A percentile compares a stretch with the other conserved stretches of the same genome.
These are phyloP conservation scores for Daphne laureola DNA, from an alignment of 441 rosid species.

Conservation along the genomic window DNA sequence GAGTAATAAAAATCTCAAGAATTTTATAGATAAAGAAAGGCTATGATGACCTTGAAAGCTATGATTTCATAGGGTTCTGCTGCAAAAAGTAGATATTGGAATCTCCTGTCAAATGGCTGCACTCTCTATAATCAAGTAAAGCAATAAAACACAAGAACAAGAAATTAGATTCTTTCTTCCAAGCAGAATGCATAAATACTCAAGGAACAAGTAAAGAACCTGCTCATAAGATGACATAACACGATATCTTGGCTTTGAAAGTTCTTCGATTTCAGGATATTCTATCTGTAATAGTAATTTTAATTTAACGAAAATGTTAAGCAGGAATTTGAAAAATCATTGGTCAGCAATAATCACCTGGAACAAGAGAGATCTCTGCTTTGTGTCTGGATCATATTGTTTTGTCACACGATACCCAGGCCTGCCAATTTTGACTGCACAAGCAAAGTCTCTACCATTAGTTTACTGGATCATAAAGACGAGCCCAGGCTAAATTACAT, in stretches of 20 bases:
- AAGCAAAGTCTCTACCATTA: neutral
- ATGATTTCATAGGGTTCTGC: conserved; percentile 96
- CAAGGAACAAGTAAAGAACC: conserved; percentile 25
- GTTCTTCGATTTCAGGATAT: conserved; percentile 95
- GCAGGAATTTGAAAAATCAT: too few relatives aligned
- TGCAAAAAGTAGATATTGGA: conserved; percentile 82
- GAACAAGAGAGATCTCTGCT: conserved; percentile 87
- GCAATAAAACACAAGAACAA: conserved; percentile 6
- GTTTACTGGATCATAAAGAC: too few relatives aligned
- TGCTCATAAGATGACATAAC: conserved; percentile 96
- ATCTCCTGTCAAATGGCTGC: conserved; percentile 79
- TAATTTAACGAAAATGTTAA: neutral
- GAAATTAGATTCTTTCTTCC: neutral
- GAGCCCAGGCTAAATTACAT: too few relatives aligned
- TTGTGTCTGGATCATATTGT: conserved; percentile 82
- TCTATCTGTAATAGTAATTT: conserved; percentile 48
- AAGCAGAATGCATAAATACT: too few relatives aligned
- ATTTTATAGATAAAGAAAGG: neutral
- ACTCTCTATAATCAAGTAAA: conserved; percentile 46
- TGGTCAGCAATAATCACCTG: conserved; percentile 36
- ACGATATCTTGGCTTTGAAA: conserved; percentile 76
- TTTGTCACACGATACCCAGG: conserved; percentile 92
- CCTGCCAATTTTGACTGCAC: conserved; percentile 86
- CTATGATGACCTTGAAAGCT: conserved; percentile 72
- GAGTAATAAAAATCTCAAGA: conserved; percentile 1